A percentile compares a stretch with the other conserved stretches of the same genome.
phyloP scores from a whole-genome alignment of 495 filamentous ascomycete genomes.

The Podospora australis region DNA sequence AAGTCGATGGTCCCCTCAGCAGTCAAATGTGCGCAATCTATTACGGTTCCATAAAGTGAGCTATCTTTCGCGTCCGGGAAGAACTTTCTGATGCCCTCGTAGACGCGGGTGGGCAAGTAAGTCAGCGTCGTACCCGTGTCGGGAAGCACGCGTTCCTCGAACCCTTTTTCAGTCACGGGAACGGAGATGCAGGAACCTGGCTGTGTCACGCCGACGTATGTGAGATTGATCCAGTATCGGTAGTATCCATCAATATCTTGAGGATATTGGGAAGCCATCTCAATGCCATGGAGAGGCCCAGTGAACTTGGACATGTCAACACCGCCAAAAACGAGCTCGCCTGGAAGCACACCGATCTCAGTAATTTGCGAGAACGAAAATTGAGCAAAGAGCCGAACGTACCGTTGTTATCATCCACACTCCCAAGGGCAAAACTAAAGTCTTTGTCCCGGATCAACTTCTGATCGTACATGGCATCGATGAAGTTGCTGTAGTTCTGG shows the following conservation, averaged over 20 bases:
- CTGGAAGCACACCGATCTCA: conserved; percentile 32
- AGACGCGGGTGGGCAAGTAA: conserved; percentile 64
- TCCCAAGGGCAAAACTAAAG: conserved; percentile 57
- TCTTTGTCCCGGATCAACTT: conserved; percentile 65
- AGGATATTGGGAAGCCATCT: conserved; percentile 10
- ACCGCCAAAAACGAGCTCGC: conserved; percentile 81
- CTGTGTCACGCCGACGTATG: conserved; percentile 42
- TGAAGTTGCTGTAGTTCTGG: conserved; percentile 71
- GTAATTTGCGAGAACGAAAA: not conserved
- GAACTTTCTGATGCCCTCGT: conserved; percentile 47
- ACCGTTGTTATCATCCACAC: conserved; percentile 16
- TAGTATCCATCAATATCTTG: conserved; percentile 16
- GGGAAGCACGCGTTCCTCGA: conserved; percentile 52
- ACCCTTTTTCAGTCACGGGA: conserved; percentile 38
- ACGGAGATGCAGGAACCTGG: conserved; percentile 30
- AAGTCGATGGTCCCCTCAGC: conserved; percentile 53
- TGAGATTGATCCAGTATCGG: conserved; percentile 35
- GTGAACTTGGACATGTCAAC: conserved; percentile 74
- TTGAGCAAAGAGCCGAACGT: not conserved
- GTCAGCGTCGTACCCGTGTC: conserved; percentile 76
- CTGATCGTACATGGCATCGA: conserved; percentile 49
- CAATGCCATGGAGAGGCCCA: conserved; percentile 52
- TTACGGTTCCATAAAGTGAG: conserved; percentile 37
- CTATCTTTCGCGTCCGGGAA: conserved; percentile 47
- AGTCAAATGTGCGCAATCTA: conserved; percentile 48